Base-by-base conservation (phyloP, 306 rosid genomes). In the Coriaria nepalensis region DNA sequence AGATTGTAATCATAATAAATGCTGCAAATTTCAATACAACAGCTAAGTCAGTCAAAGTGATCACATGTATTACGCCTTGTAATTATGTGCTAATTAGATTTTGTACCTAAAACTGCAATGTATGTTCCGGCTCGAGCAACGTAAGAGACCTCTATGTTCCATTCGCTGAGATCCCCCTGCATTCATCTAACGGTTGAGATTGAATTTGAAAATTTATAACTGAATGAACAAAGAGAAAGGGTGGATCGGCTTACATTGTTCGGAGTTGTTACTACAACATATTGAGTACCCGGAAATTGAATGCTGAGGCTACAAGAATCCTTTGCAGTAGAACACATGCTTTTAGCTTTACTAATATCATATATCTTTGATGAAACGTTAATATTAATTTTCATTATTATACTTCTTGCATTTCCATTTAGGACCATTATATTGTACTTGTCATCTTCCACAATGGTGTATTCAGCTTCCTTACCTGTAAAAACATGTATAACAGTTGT, bases 311-410 rank as follows among this genome's bases (percentile, higher is more conserved):
- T 71, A 56, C 95, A 81, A 0, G 60, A 71, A 10, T 77, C 88
- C 4, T 66, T 67, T 40, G 43, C 32, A 46, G 72, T 60, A 29
- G 88, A 71, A 56, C 87, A 86, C 49, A 49, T 59, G 2, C 70
- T 64, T 37, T 69, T 71, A 59, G 88, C 85, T 59, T 74, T 71
- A 13, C 72, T 52, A 65, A 68, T 60, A 53, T 86, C 85, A 55
- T 86, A 74, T 41, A 76, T 73, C 56, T 52, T 78, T n/a, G 93
- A 76, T 2, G 81, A 78, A 55, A 78, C 70, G 51, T 69, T 69
- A 33, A 73, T 33, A 35, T 47, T 52, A 67, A 78, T 6, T 33
- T 37, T 69, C 55, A 65, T 33, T 39, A 78, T 69, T 57, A 69
- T 67, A 69, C 56, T 78, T 63, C 57, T 69, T 2, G 47, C 35